phyloP scores from a whole-genome alignment of 2,329 filamentous ascomycete species.

The Pseudogymnoascus sp. region DNA sequence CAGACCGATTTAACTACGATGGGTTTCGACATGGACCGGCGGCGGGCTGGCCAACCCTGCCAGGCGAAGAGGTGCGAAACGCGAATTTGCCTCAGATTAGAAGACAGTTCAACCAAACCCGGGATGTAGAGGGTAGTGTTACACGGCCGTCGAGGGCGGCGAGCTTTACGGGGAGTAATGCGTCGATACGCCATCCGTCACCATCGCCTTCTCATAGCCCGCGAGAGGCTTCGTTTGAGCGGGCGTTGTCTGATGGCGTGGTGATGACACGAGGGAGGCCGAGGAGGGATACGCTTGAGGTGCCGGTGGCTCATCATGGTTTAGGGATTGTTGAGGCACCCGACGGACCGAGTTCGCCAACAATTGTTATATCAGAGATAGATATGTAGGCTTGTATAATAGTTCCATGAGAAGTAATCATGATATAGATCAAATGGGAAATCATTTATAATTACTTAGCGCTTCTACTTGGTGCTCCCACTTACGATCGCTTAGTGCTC shows the following conservation, averaged over 20 bases:
- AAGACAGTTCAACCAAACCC: slow-evolving; percentile 32
- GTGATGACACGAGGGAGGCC: not conserved
- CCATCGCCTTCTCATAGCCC: slow-evolving; percentile 14
- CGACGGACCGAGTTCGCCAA: not conserved
- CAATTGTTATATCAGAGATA: not conserved
- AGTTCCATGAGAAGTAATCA: no score
- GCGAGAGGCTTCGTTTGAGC: slow-evolving; percentile 15
- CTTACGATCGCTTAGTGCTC: no score
- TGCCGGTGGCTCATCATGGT: not conserved
- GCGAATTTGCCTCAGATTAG: slow-evolving; percentile 31
- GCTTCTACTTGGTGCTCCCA: no score
- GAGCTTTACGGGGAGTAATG: slow-evolving; percentile 31
- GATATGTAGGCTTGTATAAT: no score
- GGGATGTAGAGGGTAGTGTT: slow-evolving; percentile 27
- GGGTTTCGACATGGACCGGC: slow-evolving; percentile 40
- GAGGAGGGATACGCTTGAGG: slow-evolving; percentile 10
- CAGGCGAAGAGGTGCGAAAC: slow-evolving; percentile 44
- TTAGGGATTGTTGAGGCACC: not conserved
- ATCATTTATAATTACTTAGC: no score
- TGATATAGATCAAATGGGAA: no score
- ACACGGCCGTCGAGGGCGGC: slow-evolving; percentile 30
- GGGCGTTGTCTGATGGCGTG: slow-evolving; percentile 14
- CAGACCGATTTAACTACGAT: slow-evolving; percentile 40
- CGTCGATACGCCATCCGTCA: slow-evolving; percentile 23
- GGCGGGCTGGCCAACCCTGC: slow-evolving; percentile 45